Base-by-base conservation (phyloP, 2,329 filamentous ascomycete genomes). In the Pleurostoma richardsiae region DNA sequence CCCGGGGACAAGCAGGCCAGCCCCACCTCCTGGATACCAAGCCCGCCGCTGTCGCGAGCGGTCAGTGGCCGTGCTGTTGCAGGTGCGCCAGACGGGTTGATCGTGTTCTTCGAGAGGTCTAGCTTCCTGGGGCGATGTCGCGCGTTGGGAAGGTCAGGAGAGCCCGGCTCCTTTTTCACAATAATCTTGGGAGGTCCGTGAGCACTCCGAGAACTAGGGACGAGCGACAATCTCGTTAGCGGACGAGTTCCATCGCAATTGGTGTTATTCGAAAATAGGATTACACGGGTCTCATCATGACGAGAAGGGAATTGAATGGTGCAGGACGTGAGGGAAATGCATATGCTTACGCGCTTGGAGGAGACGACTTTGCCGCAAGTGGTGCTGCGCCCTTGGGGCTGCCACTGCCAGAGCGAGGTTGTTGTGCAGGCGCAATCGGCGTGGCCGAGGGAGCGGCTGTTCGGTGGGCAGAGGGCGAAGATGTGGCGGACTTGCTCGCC, bases 141-240 rank as follows among this genome's bases (percentile, higher is more conserved):
- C 45, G 86, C 80, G 49, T 82, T 80, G 44, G 82, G 76, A 59
- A 94, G 81, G 53, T 86, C 86, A 45, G 92, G 92, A 41, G 92
- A 96, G 39, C 86, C 82, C 31, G 91, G 91, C 67, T 99, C 94
- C 69, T 96, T 96, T 76, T 97, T 97, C 49, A 99, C 91, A 54
- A 95, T 79, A 52, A 96, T 95, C 70, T 89, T 91, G 39, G 88
- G 88, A 29, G 69, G 66, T 41, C 70, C 75, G 65, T 65, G 71
- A 68, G 64, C 77, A 73, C 68, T 74, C 69, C 75, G 76, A 67
- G 74, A 63, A 56, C 74, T 74, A 57, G 52, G 30, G 29, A 39
- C 36, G 30, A 45, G 49, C 39, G 43, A 48, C 42, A 27, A 10
- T 30, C 40, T 45, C 30, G 47, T 54, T 30, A 52, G 43, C 43